Base-by-base conservation (phyloP, 2,329 filamentous ascomycete species). In the Trichoderma sp. region DNA sequence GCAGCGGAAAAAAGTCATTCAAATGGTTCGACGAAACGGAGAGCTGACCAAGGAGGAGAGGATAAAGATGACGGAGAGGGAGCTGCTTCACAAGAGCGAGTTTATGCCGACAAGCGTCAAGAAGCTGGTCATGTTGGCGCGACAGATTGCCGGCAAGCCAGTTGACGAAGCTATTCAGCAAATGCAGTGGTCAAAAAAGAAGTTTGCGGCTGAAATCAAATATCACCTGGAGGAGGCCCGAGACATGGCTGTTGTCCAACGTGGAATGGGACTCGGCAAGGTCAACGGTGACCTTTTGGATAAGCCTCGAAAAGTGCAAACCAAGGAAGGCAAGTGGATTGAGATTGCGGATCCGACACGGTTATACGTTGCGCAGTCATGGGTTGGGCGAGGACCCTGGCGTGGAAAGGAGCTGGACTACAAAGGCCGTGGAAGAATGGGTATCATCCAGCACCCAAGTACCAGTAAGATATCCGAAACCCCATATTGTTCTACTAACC, bases 121-220 rank as follows among this genome's bases (percentile, higher is more conserved):
- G 88, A 99, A 99, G 84, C 86, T 99, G 68, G 90, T 91, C 64
- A 91, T 92, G 75, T 83, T 99, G 61, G 90, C 95, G 29, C 89
- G 91, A 68, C 96, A 98, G 82, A 96, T 99, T 76, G 87, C 89
- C 2, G 96, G 96, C 73, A 98, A 97, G 87, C 90, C 91, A n/a
- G 85, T 99, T 71, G 93, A 96, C 69, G 94, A 99, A 43, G 96
- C 96, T 16, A 92, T 98, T 73, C 82, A 92, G 67, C 96, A 99
- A 85, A 97, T 99, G 93, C 88, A 91, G 68, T 98, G 95, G 83
- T 95, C 91, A 79, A 93, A 93, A 84, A 99, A 99, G 88, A 95
- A 94, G 83, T 92, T 91, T 72, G 92, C 95, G 7, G 84, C 88
- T 73, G 93, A 97, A 76, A 88, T 98, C 33, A 83, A 87, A 74